Conservation (phyloP, 2,329 filamentous ascomycete genomes). For the Penicillium paneum region DNA sequence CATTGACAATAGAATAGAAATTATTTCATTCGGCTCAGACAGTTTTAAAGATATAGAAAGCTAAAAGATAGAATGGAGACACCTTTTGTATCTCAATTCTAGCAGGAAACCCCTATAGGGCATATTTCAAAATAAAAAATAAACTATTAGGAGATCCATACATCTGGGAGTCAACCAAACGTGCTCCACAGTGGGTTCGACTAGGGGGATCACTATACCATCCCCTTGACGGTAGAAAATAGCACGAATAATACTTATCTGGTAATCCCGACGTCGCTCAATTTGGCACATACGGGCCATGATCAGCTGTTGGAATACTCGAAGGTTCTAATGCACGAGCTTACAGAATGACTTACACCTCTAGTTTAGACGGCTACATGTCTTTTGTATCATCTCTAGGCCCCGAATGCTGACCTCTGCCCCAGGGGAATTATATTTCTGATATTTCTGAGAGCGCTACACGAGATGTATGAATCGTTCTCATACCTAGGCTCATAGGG, state of each 20-base stretch:
- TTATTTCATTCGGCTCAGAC: neutral
- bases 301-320: slow-evolving; percentile 7
- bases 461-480: neutral
- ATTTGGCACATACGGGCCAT: neutral
- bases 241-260: slow-evolving; percentile 16
- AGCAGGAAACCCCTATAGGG: slow-evolving; percentile 13
- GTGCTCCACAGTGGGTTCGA: slow-evolving; percentile 24
- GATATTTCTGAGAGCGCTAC: neutral
- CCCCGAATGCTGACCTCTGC: slow-evolving; percentile 3
- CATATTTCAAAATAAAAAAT: slow-evolving; percentile 10
- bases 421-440: neutral
- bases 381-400: neutral
- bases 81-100: slow-evolving; percentile 19
- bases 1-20: slow-evolving; percentile 8
- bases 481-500: slow-evolving; percentile 2
- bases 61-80: neutral
- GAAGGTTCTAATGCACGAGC: neutral
- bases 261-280: slow-evolving; percentile 14
- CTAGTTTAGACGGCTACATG: neutral
- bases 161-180: slow-evolving; percentile 17
- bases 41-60: neutral
- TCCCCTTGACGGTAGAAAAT: slow-evolving; percentile 16
- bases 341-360: neutral
- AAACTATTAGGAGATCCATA: slow-evolving; percentile 14
- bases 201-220: slow-evolving; percentile 9